Evolutionary conservation across 2,329 filamentous ascomycete species (phyloP), one percentile per base, ranked within the genome.

Genomic region (Penicillium sp.): DNA sequence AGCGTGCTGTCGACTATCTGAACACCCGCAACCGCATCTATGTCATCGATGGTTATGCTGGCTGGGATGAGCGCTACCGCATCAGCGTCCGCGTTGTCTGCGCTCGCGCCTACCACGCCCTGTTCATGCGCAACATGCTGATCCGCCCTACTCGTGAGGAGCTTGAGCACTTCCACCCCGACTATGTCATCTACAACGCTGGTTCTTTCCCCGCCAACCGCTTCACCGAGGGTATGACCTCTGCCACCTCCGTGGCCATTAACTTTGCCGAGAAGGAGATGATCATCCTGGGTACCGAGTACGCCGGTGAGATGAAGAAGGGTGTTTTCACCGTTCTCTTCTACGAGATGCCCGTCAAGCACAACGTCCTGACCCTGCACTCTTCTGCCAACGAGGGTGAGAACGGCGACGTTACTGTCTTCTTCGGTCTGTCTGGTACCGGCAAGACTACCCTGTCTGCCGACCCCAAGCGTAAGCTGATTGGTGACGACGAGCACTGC

Each of bases 91-190:
- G 95, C 75, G 94, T 99, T 68, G 93, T 99, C 76, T 99, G 95
- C 83, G 95, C 95, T 70, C 93, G 95, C 78, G 95, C 95, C 80
- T 99, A 99, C 86, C 95, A 99, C 86, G 95, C 95, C 65, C 88
- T 99, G 68, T 99, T 99, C 88, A 99, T 99, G 95, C 92, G 93
- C 77, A 99, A 99, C 86, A 99, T 99, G 95, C 90, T 99, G 76
- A 99, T 99, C 84, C 91, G 95, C 71, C 95, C 95, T 66, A 84
- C 89, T 56, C 87, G 87, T 66, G 91, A 96, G 81, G 93, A 99
- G 84, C 89, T 99, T 58, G 90, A 97, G 83, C 87, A 92, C 82
- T 99, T 99, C 88, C 92, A 97, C 81, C 95, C 95, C 73, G 94
- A 99, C 85, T 99, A 99, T 85, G 94, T 94, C 74, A 98, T 99